Evolutionary conservation across 306 rosid genomes (phyloP).

Genomic region (Lathyrus aphaca): DNA sequence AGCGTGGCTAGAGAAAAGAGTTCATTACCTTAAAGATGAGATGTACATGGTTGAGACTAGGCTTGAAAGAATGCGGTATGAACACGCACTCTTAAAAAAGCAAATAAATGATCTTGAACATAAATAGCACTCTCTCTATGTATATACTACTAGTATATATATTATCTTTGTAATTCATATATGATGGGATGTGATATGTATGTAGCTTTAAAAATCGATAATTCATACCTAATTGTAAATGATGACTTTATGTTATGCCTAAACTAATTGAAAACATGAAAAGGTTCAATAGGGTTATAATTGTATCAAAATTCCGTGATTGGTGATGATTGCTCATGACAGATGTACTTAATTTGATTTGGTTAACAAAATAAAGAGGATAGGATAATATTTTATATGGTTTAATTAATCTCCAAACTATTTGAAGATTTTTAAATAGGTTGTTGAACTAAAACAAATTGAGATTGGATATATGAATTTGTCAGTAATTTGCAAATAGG

Average conservation of each 20-base stretch:
- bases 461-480: not conserved
- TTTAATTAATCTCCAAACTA: not conserved
- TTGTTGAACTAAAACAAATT: too few relatives aligned
- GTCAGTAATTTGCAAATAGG: not conserved
- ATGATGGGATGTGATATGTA: conserved; percentile 9
- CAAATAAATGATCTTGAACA: conserved; percentile 68
- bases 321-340: not conserved
- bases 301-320: not conserved
- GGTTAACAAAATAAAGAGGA: not conserved
- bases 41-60: conserved; percentile 86
- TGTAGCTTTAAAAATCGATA: conserved; percentile 3
- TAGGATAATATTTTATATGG: not conserved
- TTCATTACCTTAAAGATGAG: conserved; percentile 88
- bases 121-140: conserved; percentile 18
- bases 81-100: conserved; percentile 68
- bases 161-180: conserved; percentile 27
- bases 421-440: not conserved
- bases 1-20: conserved; percentile 85
- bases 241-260: conserved; percentile 11
- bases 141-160: not conserved
- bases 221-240: conserved; percentile 30
- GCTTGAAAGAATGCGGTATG: conserved; percentile 81
- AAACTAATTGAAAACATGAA: not conserved
- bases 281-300: not conserved
- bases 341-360: not conserved